Evolutionary conservation across 2,329 filamentous ascomycete genomes (phyloP).

Genomic region (Exophiala lecanii-corni): DNA sequence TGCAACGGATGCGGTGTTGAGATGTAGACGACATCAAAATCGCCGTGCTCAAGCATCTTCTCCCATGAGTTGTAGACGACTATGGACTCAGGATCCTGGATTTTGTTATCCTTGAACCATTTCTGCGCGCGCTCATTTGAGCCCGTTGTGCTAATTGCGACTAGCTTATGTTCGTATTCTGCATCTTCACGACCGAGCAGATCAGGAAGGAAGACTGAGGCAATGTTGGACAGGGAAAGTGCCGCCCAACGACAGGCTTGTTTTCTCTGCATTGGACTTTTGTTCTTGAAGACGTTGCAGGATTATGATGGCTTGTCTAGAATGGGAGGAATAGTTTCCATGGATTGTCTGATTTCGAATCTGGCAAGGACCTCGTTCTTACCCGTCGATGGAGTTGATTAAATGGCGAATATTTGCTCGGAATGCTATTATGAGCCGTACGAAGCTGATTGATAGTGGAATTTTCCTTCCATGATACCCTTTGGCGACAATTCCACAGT

Average conservation of each 20-base stretch:
- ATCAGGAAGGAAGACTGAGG: slow-evolving; percentile 28
- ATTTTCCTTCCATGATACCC: background rate
- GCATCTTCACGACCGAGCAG: slow-evolving; percentile 22
- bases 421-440: background rate
- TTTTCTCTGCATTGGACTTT: background rate
- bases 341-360: slow-evolving; percentile 1
- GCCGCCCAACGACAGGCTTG: slow-evolving; percentile 25
- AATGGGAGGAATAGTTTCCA: slow-evolving; percentile 3
- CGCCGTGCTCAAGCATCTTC: slow-evolving; percentile 27
- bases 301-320: slow-evolving; percentile 3
- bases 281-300: background rate
- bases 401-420: background rate
- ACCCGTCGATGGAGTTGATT: too few relatives aligned
- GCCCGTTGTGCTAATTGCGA: slow-evolving; percentile 27
- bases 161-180: slow-evolving; percentile 25
- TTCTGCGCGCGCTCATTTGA: slow-evolving; percentile 20
- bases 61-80: slow-evolving; percentile 27
- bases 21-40: slow-evolving; percentile 32
- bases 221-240: slow-evolving; percentile 26
- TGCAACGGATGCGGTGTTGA: slow-evolving; percentile 30
- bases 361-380: slow-evolving; percentile 2
- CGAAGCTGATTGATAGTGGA: background rate
- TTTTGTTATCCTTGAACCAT: slow-evolving; percentile 26
- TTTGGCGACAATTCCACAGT: background rate
- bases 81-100: slow-evolving; percentile 23